These are phyloP conservation scores for Jaminaea rosea DNA, from an alignment of 1,284 basidiomycete genomes.

Conservation along the genomic window DNA sequence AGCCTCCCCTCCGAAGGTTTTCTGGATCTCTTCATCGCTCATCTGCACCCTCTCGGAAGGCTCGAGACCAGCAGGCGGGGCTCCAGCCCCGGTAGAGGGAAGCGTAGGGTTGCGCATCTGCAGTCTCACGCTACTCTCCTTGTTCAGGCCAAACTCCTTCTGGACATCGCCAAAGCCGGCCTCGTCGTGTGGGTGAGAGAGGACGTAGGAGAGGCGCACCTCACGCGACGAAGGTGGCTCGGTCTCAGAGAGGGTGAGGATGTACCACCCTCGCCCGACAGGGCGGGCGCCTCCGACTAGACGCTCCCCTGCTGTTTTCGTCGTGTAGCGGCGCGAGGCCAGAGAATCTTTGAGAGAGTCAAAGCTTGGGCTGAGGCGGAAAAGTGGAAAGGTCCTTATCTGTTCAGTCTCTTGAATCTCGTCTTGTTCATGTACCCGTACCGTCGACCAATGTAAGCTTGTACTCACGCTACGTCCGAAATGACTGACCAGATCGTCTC, in stretches of 20 bases:
- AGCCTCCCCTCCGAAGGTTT: constrained; percentile 27
- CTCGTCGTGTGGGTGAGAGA: constrained; percentile 23
- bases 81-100: constrained; percentile 17
- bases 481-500: constrained; percentile 31
- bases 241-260: constrained; percentile 18
- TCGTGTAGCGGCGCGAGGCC: constrained; percentile 14
- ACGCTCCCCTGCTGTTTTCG: constrained; percentile 26
- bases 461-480: constrained; percentile 21
- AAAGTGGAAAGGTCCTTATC: too few species aligned
- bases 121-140: constrained; percentile 16
- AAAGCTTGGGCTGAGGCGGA: too few species aligned
- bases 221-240: constrained; percentile 21
- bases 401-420: too few species aligned
- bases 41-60: constrained; percentile 17
- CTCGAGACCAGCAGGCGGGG: constrained; percentile 19
- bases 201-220: constrained; percentile 24
- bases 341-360: not conserved
- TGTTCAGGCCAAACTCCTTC: constrained; percentile 23
- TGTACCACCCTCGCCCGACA: constrained; percentile 25
- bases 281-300: constrained; percentile 21
- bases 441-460: constrained; percentile 11
- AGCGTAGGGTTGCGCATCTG: constrained; percentile 31
- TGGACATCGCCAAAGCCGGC: constrained; percentile 21
- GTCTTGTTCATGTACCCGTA: constrained; percentile 15
- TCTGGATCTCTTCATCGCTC: constrained; percentile 22